Evolutionary conservation across 2,329 filamentous ascomycete genomes (phyloP).

Genomic region (Colletotrichum sublineola): DNA sequence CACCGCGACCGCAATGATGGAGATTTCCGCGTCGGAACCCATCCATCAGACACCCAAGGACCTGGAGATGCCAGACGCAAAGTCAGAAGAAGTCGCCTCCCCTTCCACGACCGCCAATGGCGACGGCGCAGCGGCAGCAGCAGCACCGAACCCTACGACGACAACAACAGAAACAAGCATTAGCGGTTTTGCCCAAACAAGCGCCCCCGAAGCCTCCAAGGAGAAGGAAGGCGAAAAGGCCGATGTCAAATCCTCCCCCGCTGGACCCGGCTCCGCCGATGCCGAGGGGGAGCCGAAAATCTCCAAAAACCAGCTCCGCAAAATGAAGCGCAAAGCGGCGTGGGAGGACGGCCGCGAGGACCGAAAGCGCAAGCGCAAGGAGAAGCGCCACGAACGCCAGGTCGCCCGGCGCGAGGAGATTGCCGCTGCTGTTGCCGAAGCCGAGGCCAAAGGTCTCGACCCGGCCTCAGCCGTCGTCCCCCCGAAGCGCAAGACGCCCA

Average conservation of each 20-base stretch:
- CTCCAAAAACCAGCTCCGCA: slow-evolving; percentile 91
- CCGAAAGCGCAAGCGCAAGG: slow-evolving; percentile 67
- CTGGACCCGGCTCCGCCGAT: not conserved
- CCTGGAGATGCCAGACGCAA: slow-evolving; percentile 18
- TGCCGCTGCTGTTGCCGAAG: slow-evolving; percentile 62
- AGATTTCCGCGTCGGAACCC: slow-evolving; percentile 6
- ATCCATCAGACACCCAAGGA: slow-evolving; percentile 10
- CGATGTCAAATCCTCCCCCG: not conserved
- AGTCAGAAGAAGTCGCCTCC: not conserved
- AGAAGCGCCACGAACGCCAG: slow-evolving; percentile 64
- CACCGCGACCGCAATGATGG: slow-evolving; percentile 24
- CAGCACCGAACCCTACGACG: not conserved
- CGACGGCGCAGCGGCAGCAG: not conserved
- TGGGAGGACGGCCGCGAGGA: slow-evolving; percentile 81
- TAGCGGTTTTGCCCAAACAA: not conserved
- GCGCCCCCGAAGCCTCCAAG: slow-evolving; percentile 20
- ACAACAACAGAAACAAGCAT: not conserved
- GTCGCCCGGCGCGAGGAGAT: slow-evolving; percentile 64
- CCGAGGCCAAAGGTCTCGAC: slow-evolving; percentile 58
- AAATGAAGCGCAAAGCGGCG: slow-evolving; percentile 76
- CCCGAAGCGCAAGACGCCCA: slow-evolving; percentile 50
- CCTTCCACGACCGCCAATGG: slow-evolving; percentile 19
- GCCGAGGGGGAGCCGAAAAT: slow-evolving; percentile 53
- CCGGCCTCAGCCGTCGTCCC: slow-evolving; percentile 49
- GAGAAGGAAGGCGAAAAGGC: slow-evolving; percentile 10